A percentile compares a stretch with the other conserved stretches of the same genome.
These are phyloP conservation scores for Yarrowia sp. DNA, from an alignment of 805 yeast genomes.

Conservation along the genomic window DNA sequence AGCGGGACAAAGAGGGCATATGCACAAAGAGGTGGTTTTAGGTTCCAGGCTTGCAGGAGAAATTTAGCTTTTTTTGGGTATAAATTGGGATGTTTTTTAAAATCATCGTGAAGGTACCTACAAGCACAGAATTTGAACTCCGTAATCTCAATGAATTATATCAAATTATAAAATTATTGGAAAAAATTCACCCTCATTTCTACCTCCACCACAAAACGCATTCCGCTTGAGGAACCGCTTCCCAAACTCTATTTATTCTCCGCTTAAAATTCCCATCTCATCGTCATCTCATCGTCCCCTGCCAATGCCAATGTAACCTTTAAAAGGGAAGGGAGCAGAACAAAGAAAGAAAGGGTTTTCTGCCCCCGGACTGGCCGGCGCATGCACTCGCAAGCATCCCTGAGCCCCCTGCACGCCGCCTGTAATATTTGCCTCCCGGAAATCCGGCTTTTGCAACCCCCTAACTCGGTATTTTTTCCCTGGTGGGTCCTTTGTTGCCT, in stretches of 20 bases:
- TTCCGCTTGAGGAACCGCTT: background rate
- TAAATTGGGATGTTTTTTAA: too few species aligned
- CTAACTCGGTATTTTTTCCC: background rate
- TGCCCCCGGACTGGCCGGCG: background rate
- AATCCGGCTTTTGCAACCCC: background rate
- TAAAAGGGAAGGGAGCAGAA: constrained; percentile 16
- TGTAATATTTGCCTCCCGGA: background rate
- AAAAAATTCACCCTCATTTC: background rate
- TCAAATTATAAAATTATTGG: too few species aligned
- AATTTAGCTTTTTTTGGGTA: background rate
- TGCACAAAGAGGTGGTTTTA: background rate
- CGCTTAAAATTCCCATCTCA: constrained; percentile 26
- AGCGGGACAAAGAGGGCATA: background rate
- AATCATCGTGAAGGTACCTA: too few species aligned
- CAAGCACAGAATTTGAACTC: too few species aligned
- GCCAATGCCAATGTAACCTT: constrained; percentile 25
- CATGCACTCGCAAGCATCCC: background rate
- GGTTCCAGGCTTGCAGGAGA: constrained; percentile 1
- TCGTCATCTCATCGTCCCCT: constrained; percentile 26
- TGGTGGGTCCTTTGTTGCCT: constrained; percentile 9
- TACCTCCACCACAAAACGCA: background rate
- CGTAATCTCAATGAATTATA: too few species aligned
- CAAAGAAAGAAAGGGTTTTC: background rate
- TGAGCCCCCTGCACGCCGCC: background rate
- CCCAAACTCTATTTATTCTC: constrained; percentile 6